A percentile compares a stretch with the other conserved stretches of the same genome.
Evolutionary conservation across 352 stramenopile genomes (phyloP).

Genomic region (Pythium insidiosum): DNA sequence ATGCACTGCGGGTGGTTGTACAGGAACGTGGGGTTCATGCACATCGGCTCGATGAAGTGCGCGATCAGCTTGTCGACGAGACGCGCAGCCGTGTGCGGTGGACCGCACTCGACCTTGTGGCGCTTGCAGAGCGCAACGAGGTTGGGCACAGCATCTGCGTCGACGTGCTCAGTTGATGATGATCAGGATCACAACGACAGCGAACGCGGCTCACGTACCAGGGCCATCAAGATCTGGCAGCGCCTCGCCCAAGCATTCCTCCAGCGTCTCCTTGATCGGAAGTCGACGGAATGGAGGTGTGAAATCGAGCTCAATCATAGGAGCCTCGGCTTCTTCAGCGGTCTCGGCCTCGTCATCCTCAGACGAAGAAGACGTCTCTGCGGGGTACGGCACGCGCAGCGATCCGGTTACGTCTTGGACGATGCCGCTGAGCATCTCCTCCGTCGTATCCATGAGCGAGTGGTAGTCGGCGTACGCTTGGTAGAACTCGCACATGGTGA

Average conservation of each 20-base stretch:
- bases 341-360: slow-evolving; percentile 2
- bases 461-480: slow-evolving; percentile 98
- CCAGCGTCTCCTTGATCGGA: slow-evolving; percentile 93
- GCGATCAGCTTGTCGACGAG: slow-evolving; percentile 97
- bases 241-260: slow-evolving; percentile 79
- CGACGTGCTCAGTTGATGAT: not conserved
- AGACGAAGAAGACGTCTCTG: slow-evolving; percentile 21
- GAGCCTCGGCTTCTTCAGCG: slow-evolving; percentile 2
- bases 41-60: slow-evolving; percentile 94
- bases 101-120: slow-evolving; percentile 85
- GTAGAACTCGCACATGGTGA: slow-evolving; percentile 99
- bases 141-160: slow-evolving; percentile 46
- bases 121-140: slow-evolving; percentile 84
- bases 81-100: slow-evolving; percentile 92
- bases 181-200: not conserved
- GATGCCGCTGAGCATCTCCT: slow-evolving; percentile 93
- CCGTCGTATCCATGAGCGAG: slow-evolving; percentile 96
- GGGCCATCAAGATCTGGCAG: slow-evolving; percentile 58
- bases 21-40: slow-evolving; percentile 96
- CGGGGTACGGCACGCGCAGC: slow-evolving; percentile 95
- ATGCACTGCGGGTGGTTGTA: slow-evolving; percentile 97
- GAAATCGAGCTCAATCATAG: slow-evolving; percentile 94
- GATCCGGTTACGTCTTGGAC: slow-evolving; percentile 95
- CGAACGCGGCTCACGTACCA: slow-evolving; percentile 16
- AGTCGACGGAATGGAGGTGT: slow-evolving; percentile 97